Evolutionary conservation across 371 early-diverging fungal genomes (phyloP).

Genomic region (Phascolomyces articulosus): DNA sequence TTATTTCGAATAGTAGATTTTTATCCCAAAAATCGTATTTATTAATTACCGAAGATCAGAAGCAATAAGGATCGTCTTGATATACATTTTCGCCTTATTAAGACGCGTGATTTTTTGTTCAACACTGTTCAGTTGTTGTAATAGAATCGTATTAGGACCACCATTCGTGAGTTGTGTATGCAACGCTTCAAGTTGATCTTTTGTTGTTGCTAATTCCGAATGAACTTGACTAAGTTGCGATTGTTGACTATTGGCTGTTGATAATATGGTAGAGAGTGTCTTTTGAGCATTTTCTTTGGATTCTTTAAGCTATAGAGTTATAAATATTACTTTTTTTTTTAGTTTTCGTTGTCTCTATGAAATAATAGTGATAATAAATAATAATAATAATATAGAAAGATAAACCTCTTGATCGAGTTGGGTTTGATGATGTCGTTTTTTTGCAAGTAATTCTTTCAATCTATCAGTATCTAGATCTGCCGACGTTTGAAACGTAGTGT

Average conservation of each 20-base stretch:
- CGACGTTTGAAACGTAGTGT: slow-evolving; percentile 4
- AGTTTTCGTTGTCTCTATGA: too few species aligned
- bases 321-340: neutral
- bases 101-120: slow-evolving; percentile 30
- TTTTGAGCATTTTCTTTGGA: slow-evolving; percentile 13
- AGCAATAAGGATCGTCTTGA: slow-evolving; percentile 36
- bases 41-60: slow-evolving; percentile 3
- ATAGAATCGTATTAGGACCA: slow-evolving; percentile 7
- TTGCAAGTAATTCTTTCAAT: neutral
- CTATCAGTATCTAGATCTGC: neutral
- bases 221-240: slow-evolving; percentile 12
- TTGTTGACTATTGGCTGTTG: slow-evolving; percentile 18
- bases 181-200: slow-evolving; percentile 11
- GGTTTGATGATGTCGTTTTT: neutral
- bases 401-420: neutral
- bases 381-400: too few species aligned
- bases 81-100: slow-evolving; percentile 30
- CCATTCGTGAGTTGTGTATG: slow-evolving; percentile 5
- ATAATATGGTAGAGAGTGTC: slow-evolving; percentile 4
- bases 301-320: slow-evolving; percentile 10
- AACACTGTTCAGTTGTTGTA: slow-evolving; percentile 14
- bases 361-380: too few species aligned
- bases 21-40: neutral
- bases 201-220: slow-evolving; percentile 14
- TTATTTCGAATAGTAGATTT: too few species aligned